Evolutionary conservation across 192 early-diverging fungal genomes (phyloP).

Genomic region (Lobosporangium transversale): DNA sequence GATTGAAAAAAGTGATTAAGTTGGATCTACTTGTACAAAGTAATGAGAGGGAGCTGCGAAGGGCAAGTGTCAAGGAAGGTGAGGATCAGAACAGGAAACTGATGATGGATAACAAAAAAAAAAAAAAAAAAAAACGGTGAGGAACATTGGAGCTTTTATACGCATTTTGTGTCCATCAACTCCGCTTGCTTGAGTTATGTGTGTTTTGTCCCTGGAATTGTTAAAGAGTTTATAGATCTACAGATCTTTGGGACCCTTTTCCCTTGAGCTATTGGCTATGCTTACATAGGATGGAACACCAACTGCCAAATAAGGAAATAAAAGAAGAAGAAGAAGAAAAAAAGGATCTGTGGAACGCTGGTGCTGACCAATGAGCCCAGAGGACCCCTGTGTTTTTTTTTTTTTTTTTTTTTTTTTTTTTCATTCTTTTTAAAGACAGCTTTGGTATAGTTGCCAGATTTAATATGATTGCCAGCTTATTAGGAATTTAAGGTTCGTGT

Average conservation of each 20-base stretch:
- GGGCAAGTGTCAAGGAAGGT: not conserved
- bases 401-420: too few relatives aligned
- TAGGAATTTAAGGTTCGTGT: too few relatives aligned
- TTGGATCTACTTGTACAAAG: not conserved
- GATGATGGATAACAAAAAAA: constrained; percentile 8
- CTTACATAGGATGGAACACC: too few relatives aligned
- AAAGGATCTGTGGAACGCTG: not conserved
- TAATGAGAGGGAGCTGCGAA: constrained; percentile 4
- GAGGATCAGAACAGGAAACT: not conserved
- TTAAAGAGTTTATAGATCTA: too few relatives aligned
- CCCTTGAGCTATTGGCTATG: too few relatives aligned
- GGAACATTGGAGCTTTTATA: constrained; percentile 6
- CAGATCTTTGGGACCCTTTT: too few relatives aligned
- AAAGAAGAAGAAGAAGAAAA: not conserved
- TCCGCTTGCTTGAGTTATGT: not conserved
- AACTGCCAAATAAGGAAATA: too few relatives aligned
- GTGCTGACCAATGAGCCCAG: constrained; percentile 10
- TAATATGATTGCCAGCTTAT: too few relatives aligned
- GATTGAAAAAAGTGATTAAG: not conserved
- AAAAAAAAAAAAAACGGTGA: not conserved
- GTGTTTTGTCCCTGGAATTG: too few relatives aligned
- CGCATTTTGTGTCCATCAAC: not conserved
- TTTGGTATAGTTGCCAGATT: not conserved
- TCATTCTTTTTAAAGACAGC: not conserved
- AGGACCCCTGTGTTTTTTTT: constrained; percentile 22